Evolutionary conservation across 768 basidiomycete species (phyloP).

Genomic region (Mycena sanguinolenta): DNA sequence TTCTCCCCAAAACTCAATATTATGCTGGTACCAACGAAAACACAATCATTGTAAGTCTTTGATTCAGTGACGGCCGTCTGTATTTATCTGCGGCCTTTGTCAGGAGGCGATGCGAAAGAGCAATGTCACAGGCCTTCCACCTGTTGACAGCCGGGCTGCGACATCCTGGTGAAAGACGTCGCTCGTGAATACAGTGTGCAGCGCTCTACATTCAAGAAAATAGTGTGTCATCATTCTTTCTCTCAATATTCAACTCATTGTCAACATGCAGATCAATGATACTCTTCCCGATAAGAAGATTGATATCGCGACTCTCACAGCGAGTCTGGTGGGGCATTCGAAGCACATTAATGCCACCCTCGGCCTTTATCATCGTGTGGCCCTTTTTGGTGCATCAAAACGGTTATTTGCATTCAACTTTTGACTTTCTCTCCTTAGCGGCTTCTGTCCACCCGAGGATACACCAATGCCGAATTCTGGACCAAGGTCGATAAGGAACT

Average conservation of each 20-base stretch:
- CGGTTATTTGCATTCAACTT: not conserved
- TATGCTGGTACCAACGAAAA: no score
- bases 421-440: not conserved
- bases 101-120: no score
- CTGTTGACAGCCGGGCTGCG: no score
- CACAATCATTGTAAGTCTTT: no score
- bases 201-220: not conserved
- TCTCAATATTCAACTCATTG: no score
- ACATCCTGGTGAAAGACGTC: not conserved
- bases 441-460: not conserved
- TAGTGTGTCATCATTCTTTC: not conserved
- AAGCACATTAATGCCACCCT: not conserved
- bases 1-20: no score
- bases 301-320: not conserved
- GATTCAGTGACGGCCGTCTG: no score
- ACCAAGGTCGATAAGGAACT: not conserved
- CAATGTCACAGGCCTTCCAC: no score
- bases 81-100: no score
- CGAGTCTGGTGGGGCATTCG: not conserved
- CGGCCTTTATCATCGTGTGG: not conserved
- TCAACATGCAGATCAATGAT: no score
- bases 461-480: not conserved
- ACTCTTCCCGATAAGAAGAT: not conserved
- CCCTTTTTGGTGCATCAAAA: not conserved
- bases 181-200: not conserved